phyloP scores from a whole-genome alignment of 805 yeast species.

The Wilhelminamyces savonicus region DNA sequence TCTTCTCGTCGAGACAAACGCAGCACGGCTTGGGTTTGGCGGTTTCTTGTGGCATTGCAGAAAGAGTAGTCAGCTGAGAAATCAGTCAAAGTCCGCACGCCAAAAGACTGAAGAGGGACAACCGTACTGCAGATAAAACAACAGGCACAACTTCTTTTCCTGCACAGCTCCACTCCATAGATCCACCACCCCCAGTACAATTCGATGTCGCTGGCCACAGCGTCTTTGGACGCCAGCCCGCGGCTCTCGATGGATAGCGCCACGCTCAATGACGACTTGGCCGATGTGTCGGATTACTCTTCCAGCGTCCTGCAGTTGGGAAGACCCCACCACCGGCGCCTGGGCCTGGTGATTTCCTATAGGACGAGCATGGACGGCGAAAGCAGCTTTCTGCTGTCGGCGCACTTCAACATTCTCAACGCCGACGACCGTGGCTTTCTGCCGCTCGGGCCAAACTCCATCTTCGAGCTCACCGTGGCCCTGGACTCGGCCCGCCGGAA shows the following conservation, averaged over 20 bases:
- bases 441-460: conserved; percentile 68
- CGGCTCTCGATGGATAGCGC: neutral
- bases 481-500: conserved; percentile 41
- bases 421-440: conserved; percentile 24
- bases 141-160: no score
- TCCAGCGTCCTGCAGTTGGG: conserved; percentile 9
- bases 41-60: conserved; percentile 7
- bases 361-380: conserved; percentile 28
- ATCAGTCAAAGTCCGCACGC: no score
- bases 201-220: no score
- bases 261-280: conserved; percentile 30
- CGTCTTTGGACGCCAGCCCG: no score
- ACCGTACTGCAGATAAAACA: no score
- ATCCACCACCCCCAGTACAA: no score
- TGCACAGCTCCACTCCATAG: no score
- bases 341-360: conserved; percentile 7
- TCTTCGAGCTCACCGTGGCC: conserved; percentile 67
- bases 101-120: no score
- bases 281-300: conserved; percentile 16
- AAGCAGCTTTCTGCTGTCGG: conserved; percentile 22
- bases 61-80: no score
- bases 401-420: conserved; percentile 15
- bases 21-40: conserved; percentile 92
- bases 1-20: conserved; percentile 83
- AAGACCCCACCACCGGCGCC: conserved; percentile 4